phyloP scores from a whole-genome alignment of 306 rosid genomes.

The Betula pendula region DNA sequence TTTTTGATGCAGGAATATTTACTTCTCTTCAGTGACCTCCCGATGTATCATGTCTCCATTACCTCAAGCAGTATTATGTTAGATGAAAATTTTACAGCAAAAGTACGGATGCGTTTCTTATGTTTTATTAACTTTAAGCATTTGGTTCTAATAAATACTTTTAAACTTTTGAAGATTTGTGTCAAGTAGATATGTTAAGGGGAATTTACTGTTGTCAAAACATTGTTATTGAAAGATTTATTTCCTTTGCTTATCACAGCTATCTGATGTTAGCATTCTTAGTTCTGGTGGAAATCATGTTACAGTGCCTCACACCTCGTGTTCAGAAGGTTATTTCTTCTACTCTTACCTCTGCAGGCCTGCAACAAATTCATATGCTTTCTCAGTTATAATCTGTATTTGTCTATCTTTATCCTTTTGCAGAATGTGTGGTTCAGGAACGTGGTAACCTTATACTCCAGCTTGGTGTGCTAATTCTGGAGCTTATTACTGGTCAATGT shows the following conservation, averaged over 20 bases:
- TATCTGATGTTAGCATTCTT: conserved; percentile 66
- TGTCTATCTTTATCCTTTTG: conserved; percentile 21
- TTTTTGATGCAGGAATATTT: conserved; percentile 70
- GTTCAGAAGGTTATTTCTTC: conserved; percentile 56
- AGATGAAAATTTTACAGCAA: conserved; percentile 79
- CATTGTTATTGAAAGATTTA: not conserved
- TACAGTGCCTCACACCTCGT: conserved; percentile 35
- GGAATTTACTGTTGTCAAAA: conserved; percentile 14
- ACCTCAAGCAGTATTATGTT: conserved; percentile 79
- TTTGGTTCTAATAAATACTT: conserved; percentile 11
- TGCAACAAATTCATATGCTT: not conserved
- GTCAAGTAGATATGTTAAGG: conserved; percentile 15
- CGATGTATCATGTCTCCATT: conserved; percentile 71
- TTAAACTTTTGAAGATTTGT: not conserved
- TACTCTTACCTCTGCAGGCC: not conserved
- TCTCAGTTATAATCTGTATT: conserved; percentile 4
- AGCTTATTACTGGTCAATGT: conserved; percentile 84
- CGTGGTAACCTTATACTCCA: conserved; percentile 65
- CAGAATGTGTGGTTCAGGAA: conserved; percentile 60
- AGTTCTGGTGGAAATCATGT: conserved; percentile 40
- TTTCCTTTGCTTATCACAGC: conserved; percentile 46
- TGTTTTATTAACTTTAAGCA: conserved; percentile 15
- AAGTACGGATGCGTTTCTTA: conserved; percentile 45
- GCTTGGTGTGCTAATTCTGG: conserved; percentile 83
- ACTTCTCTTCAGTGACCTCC: conserved; percentile 80